Evolutionary conservation across 371 early-diverging fungal species (phyloP).

Genomic region (Gilbertella persicaria): DNA sequence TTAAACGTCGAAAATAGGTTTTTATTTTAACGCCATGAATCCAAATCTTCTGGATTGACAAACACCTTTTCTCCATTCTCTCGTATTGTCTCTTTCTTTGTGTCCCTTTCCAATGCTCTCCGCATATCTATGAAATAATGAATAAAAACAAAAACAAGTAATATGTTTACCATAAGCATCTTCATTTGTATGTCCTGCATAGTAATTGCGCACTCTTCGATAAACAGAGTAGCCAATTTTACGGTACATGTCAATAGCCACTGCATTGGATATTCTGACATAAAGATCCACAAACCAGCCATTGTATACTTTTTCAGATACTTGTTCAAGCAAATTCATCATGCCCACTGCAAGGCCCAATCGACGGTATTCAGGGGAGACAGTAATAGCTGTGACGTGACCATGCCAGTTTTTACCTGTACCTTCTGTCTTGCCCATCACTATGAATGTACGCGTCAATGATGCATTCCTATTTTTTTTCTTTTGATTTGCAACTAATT

Average conservation of each 20-base stretch:
- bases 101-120: conserved; percentile 82
- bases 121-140: conserved; percentile 77
- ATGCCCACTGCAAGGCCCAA: conserved; percentile 89
- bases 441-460: no score
- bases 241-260: conserved; percentile 97
- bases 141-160: neutral
- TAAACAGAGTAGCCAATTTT: conserved; percentile 94
- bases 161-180: conserved; percentile 80
- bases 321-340: conserved; percentile 92
- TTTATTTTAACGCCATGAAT: conserved; percentile 43
- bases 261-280: conserved; percentile 92
- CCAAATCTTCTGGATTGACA: conserved; percentile 62
- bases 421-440: conserved; percentile 98
- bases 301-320: conserved; percentile 89
- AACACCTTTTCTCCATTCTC: conserved; percentile 63
- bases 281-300: conserved; percentile 98
- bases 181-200: conserved; percentile 68
- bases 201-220: conserved; percentile 90
- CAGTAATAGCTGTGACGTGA: conserved; percentile 98
- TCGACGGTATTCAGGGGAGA: conserved; percentile 95
- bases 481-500: conserved; percentile 3
- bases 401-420: conserved; percentile 92
- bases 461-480: no score
- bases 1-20: conserved; percentile 1
- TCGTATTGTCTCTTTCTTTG: conserved; percentile 63